Conservation (phyloP, 306 rosid species). For the Myrica gale region DNA sequence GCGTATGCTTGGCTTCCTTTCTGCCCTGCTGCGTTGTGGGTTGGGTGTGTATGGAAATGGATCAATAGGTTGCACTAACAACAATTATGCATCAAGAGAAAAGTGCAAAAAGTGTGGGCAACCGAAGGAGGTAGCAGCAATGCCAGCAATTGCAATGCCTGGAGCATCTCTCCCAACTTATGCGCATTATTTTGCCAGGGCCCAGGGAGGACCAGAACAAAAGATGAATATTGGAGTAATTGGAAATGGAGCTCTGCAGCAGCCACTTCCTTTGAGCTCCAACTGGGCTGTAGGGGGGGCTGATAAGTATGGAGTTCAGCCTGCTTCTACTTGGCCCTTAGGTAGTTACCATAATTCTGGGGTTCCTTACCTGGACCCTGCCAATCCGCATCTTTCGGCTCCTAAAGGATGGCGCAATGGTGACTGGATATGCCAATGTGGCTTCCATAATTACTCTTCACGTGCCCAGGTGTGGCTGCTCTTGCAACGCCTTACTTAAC, state of each 20-base stretch:
- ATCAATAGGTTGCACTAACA: constrained; percentile 99
- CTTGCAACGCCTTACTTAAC: neutral
- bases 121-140: constrained; percentile 89
- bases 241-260: constrained; percentile 54
- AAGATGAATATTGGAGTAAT: constrained; percentile 63
- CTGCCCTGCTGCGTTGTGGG: constrained; percentile 73
- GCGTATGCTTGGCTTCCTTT: constrained; percentile 70
- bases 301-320: constrained; percentile 60
- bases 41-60: constrained; percentile 77
- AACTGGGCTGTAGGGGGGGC: constrained; percentile 62
- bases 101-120: constrained; percentile 98
- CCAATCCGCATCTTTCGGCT: constrained; percentile 42
- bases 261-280: constrained; percentile 48
- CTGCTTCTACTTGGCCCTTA: constrained; percentile 52
- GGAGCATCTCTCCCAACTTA: constrained; percentile 77
- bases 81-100: constrained; percentile 99
- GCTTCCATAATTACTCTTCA: constrained; percentile 91
- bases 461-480: constrained; percentile 68
- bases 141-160: constrained; percentile 82
- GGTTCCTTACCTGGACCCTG: constrained; percentile 48
- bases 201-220: constrained; percentile 63
- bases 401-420: constrained; percentile 91
- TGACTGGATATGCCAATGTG: constrained; percentile 91
- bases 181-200: constrained; percentile 66
- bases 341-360: constrained; percentile 54